Conservation (phyloP, 805 yeast genomes). For the Lipomyces starkeyi region DNA sequence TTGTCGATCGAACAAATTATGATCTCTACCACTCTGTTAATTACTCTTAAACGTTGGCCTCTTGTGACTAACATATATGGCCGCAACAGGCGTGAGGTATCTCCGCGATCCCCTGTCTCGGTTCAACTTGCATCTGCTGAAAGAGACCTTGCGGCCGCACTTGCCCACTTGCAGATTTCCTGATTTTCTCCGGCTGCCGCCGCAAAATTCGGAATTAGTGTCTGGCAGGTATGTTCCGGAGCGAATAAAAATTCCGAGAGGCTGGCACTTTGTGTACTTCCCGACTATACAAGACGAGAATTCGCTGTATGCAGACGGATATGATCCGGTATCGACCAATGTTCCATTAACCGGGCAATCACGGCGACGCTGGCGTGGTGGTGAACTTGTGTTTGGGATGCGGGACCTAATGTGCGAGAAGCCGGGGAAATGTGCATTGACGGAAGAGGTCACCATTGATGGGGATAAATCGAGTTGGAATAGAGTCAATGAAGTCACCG, state of each 20-base stretch:
- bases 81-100: constrained; percentile 1
- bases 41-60: background rate
- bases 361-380: constrained; percentile 34
- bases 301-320: constrained; percentile 28
- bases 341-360: constrained; percentile 9
- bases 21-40: background rate
- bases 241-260: constrained; percentile 17
- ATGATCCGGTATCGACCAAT: constrained; percentile 20
- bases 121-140: constrained; percentile 20
- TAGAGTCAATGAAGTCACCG: constrained; percentile 16
- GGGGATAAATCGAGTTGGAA: background rate
- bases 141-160: constrained; percentile 27
- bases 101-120: constrained; percentile 26
- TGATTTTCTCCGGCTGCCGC: constrained; percentile 16
- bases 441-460: constrained; percentile 6
- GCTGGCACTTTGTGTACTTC: constrained; percentile 36
- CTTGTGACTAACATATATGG: background rate
- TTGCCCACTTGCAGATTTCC: constrained; percentile 31
- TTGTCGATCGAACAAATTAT: background rate
- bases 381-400: constrained; percentile 19
- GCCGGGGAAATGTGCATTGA: constrained; percentile 13
- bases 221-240: background rate
- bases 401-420: constrained; percentile 11
- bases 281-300: constrained; percentile 19
- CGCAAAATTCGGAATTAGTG: background rate